Evolutionary conservation across 768 basidiomycete species (phyloP), one percentile per base, ranked within the genome.

Genomic region (Tulasnella sp.): DNA sequence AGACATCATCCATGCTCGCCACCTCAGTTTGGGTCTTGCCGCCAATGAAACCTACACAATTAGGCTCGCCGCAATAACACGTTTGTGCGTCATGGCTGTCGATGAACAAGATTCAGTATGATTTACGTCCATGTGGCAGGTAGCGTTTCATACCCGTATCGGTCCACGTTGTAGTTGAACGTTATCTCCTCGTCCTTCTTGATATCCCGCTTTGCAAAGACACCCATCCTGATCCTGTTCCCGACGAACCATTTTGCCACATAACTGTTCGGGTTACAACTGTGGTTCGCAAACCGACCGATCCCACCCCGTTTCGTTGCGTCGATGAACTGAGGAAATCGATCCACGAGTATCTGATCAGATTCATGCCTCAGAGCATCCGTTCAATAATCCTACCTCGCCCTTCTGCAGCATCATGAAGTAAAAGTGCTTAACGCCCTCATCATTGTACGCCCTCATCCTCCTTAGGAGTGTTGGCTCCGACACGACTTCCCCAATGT

Each of bases 351-450:
- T 25, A 52, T 36, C n/a, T 19, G 14, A 54, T 58, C 42, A 36
- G 49, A 34, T 38, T 25, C 22, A 69, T 8, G 34, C 25, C 34
- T 40, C 9, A 15, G 15, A 7, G 25, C 15, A 40, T 14, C 34
- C 25, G 31, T 22, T 8, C 22, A 8, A 52, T n/a, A 14, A 37
- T 83, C 89, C 75, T 79, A 95, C 96, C 88, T 99, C 96, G 79
- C 97, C 96, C 81, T 93, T 95, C 84, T 99, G 97, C 76, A 99
- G 83, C 93, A 97, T 96, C 97, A 99, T 99, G 82, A 99, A 99
- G 85, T 99, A 99, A 80, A 99, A 99, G 83, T 99, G 97, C 72
- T 89, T 87, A 79, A 98, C 95, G 22, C 97, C 97, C 82, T 97
- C 94, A 58, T 91, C 89, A 1, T 89, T 96, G 82, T 99, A 99